Evolutionary conservation across 306 rosid species (phyloP).

Genomic region (Delonix regia): DNA sequence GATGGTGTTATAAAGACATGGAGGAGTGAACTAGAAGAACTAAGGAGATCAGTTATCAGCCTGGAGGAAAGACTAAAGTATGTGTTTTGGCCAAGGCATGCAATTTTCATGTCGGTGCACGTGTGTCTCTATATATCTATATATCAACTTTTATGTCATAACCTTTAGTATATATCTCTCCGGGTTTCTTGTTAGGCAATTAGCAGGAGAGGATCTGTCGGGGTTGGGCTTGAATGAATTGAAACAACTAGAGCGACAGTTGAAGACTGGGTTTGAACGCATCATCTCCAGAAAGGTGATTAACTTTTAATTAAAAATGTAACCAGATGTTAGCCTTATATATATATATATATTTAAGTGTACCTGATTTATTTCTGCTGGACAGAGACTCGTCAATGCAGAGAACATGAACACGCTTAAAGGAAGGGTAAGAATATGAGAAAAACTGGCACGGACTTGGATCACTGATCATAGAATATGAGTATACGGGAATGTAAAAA

Average conservation of each 20-base stretch:
- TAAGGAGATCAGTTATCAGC: constrained; percentile 32
- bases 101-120: too few species aligned
- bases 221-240: constrained; percentile 52
- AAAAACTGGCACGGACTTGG: too few species aligned
- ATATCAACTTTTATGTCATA: too few species aligned
- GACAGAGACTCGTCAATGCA: constrained; percentile 46
- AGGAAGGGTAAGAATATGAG: constrained; percentile 44
- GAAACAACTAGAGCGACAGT: constrained; percentile 54
- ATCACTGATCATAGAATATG: too few species aligned
- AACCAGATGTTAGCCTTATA: too few species aligned
- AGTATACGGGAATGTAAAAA: neutral
- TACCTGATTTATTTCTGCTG: neutral
- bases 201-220: constrained; percentile 54
- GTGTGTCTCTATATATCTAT: too few species aligned
- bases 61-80: constrained; percentile 50
- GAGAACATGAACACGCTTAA: constrained; percentile 45
- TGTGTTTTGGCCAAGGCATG: neutral
- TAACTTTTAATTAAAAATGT: too few species aligned
- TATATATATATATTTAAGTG: too few species aligned
- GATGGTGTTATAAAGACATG: neutral
- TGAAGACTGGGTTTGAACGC: constrained; percentile 49
- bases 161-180: neutral
- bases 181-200: constrained; percentile 29
- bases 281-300: constrained; percentile 44
- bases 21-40: constrained; percentile 9